Evolutionary conservation across 176 grass and related monocot species (phyloP).

Genomic region (Bolboschoenus planiculmis): DNA sequence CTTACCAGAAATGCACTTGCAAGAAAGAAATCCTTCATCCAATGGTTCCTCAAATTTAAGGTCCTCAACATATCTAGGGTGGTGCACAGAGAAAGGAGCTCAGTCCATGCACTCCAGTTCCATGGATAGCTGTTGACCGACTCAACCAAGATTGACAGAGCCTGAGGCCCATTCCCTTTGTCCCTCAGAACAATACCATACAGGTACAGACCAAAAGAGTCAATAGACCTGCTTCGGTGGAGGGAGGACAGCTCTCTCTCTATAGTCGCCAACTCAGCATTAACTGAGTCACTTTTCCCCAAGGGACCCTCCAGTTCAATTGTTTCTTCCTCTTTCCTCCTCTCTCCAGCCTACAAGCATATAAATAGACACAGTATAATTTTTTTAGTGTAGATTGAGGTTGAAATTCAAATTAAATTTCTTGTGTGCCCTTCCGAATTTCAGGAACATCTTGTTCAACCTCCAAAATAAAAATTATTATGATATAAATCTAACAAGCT

Average conservation of each 20-base stretch:
- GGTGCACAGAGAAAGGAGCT: constrained; percentile 71
- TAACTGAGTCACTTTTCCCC: constrained; percentile 69
- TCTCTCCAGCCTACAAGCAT: constrained; percentile 77
- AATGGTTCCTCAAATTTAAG: constrained; percentile 89
- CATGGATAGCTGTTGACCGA: constrained; percentile 92
- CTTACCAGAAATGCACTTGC: constrained; percentile 60
- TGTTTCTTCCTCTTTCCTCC: constrained; percentile 87
- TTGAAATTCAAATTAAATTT: not conserved
- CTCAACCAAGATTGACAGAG: constrained; percentile 66
- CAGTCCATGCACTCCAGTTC: constrained; percentile 98
- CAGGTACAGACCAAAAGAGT: constrained; percentile 81
- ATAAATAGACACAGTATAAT: constrained; percentile 8
- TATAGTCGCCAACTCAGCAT: constrained; percentile 73
- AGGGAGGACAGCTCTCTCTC: constrained; percentile 74
- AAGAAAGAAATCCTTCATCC: constrained; percentile 99
- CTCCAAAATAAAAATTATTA: not conserved
- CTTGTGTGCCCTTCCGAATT: not conserved
- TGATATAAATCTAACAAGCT: not conserved
- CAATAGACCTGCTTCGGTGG: constrained; percentile 67
- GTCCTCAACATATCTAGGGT: constrained; percentile 67
- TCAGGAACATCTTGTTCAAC: not conserved
- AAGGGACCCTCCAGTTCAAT: constrained; percentile 91
- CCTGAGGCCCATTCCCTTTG: constrained; percentile 63
- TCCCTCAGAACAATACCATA: constrained; percentile 86
- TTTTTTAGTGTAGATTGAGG: not conserved